A percentile compares a stretch with the other conserved stretches of the same genome.
Evolutionary conservation across 2,329 filamentous ascomycete species (phyloP).

Genomic region (Aspergillus sp.): DNA sequence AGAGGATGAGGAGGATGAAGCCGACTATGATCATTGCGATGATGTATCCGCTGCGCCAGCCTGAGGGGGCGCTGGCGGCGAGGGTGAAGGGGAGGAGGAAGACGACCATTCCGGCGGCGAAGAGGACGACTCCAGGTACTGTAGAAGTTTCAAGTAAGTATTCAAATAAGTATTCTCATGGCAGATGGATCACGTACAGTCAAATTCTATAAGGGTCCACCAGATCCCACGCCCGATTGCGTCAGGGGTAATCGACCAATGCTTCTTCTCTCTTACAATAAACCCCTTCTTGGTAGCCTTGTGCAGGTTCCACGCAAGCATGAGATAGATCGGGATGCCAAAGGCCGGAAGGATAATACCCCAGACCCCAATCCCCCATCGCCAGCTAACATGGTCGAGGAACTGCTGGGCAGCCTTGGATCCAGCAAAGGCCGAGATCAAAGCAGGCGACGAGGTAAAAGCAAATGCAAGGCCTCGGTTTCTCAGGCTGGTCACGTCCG

Average conservation of each 20-base stretch:
- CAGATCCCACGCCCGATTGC: not conserved
- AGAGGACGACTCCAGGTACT: conserved; percentile 62
- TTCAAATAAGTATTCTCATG: not conserved
- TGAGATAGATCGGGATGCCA: conserved; percentile 54
- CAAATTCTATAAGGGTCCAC: not conserved
- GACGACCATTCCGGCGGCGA: conserved; percentile 61
- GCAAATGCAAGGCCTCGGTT: conserved; percentile 63
- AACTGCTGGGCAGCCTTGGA: conserved; percentile 55
- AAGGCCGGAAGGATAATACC: conserved; percentile 61
- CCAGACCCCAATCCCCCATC: conserved; percentile 66
- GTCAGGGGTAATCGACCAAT: not conserved
- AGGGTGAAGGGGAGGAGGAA: conserved; percentile 68
- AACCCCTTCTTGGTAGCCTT: conserved; percentile 60
- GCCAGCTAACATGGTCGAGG: conserved; percentile 49
- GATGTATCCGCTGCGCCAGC: conserved; percentile 48
- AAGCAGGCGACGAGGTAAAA: conserved; percentile 61
- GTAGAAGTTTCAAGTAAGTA: too few relatives aligned
- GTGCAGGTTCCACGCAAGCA: conserved; percentile 55
- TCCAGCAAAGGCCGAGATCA: conserved; percentile 62
- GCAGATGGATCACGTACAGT: not conserved
- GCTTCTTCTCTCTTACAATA: conserved; percentile 32
- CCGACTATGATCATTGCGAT: conserved; percentile 57
- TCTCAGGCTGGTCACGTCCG: conserved; percentile 60
- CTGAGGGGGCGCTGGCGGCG: conserved; percentile 34
- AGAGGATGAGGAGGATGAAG: conserved; percentile 51